phyloP scores from a whole-genome alignment of 192 early-diverging fungal species.

The Umbelopsis sp. region DNA sequence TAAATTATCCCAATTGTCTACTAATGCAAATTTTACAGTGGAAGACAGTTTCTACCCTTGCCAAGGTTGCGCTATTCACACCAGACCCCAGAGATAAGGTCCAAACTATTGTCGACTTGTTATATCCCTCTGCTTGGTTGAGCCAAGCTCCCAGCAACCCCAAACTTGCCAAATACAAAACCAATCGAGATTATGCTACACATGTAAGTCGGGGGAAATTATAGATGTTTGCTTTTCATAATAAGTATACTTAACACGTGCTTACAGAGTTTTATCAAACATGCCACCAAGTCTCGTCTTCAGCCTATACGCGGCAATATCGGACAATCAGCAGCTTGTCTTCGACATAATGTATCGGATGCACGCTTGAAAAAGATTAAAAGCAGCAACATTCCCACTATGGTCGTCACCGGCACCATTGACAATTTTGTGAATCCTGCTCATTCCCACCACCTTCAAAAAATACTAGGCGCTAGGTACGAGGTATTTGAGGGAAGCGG shows the following conservation, averaged over 20 bases:
- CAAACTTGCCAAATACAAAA: constrained; percentile 16
- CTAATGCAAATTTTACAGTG: constrained; percentile 4
- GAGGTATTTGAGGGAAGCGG: constrained; percentile 45
- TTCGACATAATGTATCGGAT: constrained; percentile 40
- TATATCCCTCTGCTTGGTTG: constrained; percentile 49
- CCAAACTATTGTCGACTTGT: constrained; percentile 32
- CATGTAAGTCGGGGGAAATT: constrained; percentile 10
- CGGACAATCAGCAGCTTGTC: constrained; percentile 39
- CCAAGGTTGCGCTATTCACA: constrained; percentile 30
- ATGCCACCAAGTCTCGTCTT: neutral
- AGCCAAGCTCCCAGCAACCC: constrained; percentile 28
- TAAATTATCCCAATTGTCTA: no score
- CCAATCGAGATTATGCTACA: constrained; percentile 32
- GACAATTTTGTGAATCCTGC: constrained; percentile 42
- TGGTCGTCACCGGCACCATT: constrained; percentile 41
- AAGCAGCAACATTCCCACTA: constrained; percentile 19
- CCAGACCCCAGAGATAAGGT: constrained; percentile 37
- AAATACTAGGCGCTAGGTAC: constrained; percentile 27
- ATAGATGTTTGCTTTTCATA: neutral
- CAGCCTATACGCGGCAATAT: constrained; percentile 36
- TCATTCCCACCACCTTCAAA: constrained; percentile 34
- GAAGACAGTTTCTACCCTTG: constrained; percentile 28
- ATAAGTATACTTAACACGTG: neutral
- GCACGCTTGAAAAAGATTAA: constrained; percentile 28
- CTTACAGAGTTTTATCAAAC: neutral